phyloP scores from a whole-genome alignment of 73 alveolate genomes.

The Uronychia setigera region DNA sequence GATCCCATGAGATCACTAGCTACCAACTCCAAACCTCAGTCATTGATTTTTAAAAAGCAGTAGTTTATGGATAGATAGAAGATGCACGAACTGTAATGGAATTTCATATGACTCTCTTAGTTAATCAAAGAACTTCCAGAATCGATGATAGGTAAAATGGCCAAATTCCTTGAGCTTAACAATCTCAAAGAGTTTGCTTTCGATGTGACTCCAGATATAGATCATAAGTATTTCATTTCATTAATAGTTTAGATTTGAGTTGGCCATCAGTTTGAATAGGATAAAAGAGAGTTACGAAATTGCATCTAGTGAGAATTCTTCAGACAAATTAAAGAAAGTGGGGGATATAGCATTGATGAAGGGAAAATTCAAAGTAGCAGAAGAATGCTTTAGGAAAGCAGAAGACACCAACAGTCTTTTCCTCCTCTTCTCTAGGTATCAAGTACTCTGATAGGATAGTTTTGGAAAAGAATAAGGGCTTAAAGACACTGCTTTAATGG shows the following conservation, averaged over 20 bases:
- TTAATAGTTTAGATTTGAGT: constrained; percentile 62
- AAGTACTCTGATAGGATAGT: background rate
- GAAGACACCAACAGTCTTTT: constrained; percentile 88
- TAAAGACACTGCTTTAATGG: constrained; percentile 69
- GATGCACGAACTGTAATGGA: constrained; percentile 38
- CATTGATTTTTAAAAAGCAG: constrained; percentile 65
- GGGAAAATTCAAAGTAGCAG: constrained; percentile 91
- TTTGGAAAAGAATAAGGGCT: constrained; percentile 79
- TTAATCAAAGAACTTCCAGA: constrained; percentile 67
- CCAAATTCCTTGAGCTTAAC: constrained; percentile 84
- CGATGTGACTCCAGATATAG: constrained; percentile 85
- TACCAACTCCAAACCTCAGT: constrained; percentile 61
- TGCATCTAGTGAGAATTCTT: constrained; percentile 72
- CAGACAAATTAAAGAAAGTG: constrained; percentile 88
- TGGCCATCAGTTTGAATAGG: constrained; percentile 79
- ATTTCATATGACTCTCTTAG: background rate
- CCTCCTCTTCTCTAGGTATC: constrained; percentile 67
- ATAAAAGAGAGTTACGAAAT: constrained; percentile 87
- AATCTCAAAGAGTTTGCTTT: constrained; percentile 88
- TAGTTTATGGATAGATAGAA: constrained; percentile 48
- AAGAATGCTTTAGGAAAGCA: constrained; percentile 76
- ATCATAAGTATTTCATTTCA: constrained; percentile 63
- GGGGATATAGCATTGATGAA: constrained; percentile 90
- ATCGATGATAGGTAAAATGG: constrained; percentile 67
- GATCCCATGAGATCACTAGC: constrained; percentile 65